Base-by-base conservation (phyloP, 768 basidiomycete genomes). In the Lentinula lateritia region DNA sequence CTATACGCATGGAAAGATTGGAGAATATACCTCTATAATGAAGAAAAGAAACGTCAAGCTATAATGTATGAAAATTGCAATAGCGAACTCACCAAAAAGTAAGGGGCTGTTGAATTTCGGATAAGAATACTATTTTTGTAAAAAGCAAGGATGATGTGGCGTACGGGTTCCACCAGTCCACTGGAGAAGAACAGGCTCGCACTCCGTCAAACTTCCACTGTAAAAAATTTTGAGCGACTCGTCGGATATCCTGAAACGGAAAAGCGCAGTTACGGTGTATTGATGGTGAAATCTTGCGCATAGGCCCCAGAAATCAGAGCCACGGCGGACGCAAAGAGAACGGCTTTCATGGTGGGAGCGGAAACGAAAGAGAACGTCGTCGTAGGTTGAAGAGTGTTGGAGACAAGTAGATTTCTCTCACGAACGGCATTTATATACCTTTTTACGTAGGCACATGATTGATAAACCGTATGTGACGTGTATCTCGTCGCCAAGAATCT, bases 251-350 rank as follows among this genome's bases (percentile, higher is more conserved):
- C 12, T 35, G 3, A 46, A 9, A 46, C 15, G 16, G 23, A 39
- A 53, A 39, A 41, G 36, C 28, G 62, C 18, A 80, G 89, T 68
- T 65, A 91, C 90, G 90, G 90, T 41, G 90, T 93, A 70, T 89
- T 86, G 70, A 92, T 76, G 0, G 66, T 74, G 65, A 85, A 68
- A 35, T 64, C 63, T 67, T 84, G 83, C 16, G 81, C 86, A 28
- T 76, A 45, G 53, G 72, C 83, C 36, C 72, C 71, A 54, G 72
- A 70, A 50, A 59, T 35, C 20, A 48, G 32, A 20, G 43, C 54
- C n/a, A 48, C 41, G n/a, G 35, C 39, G 35, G 48, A 43, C 28
- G 73, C 75, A 64, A 80, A 69, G 65, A 83, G 72, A 46, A 73
- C 74, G 64, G 76, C 68, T 61, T 82, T 82, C 86, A 87, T 87